Evolutionary conservation across 2,329 filamentous ascomycete species (phyloP).

Genomic region (Daldinia eschscholtzii): DNA sequence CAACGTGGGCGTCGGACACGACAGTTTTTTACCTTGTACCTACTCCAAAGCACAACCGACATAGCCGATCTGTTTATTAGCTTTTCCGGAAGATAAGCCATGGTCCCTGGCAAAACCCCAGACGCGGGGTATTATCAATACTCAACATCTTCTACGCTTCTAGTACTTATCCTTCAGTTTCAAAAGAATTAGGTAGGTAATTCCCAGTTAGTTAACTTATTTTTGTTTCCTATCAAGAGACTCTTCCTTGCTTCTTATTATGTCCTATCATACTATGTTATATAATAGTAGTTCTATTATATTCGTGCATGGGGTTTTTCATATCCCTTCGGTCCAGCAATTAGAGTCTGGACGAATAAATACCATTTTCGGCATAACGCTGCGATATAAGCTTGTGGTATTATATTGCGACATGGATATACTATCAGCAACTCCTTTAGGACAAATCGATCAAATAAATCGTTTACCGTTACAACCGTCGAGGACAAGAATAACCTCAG

Average conservation of each 20-base stretch:
- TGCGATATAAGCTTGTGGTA: slow-evolving; percentile 4
- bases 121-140: slow-evolving; percentile 12
- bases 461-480: slow-evolving; percentile 2
- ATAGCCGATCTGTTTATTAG: not conserved
- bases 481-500: not conserved
- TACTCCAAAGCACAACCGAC: slow-evolving; percentile 1
- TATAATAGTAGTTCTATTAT: slow-evolving; percentile 1
- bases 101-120: slow-evolving; percentile 5
- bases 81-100: slow-evolving; percentile 4
- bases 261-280: not conserved
- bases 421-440: not conserved
- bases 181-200: not conserved
- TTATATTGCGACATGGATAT: slow-evolving; percentile 1
- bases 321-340: slow-evolving; percentile 24
- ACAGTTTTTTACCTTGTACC: not conserved
- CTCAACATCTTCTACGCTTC: not conserved
- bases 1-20: slow-evolving; percentile 10
- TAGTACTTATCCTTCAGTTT: slow-evolving; percentile 8
- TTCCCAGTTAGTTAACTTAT: not conserved
- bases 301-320: slow-evolving; percentile 19
- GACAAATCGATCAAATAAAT: slow-evolving; percentile 1
- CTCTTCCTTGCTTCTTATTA: not conserved
- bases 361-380: slow-evolving; percentile 5
- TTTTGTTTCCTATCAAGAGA: not conserved
- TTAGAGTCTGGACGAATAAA: not conserved